Conservation (phyloP, 2,329 filamentous ascomycete genomes). For the Xenosphaeropsis pyriputrescens region DNA sequence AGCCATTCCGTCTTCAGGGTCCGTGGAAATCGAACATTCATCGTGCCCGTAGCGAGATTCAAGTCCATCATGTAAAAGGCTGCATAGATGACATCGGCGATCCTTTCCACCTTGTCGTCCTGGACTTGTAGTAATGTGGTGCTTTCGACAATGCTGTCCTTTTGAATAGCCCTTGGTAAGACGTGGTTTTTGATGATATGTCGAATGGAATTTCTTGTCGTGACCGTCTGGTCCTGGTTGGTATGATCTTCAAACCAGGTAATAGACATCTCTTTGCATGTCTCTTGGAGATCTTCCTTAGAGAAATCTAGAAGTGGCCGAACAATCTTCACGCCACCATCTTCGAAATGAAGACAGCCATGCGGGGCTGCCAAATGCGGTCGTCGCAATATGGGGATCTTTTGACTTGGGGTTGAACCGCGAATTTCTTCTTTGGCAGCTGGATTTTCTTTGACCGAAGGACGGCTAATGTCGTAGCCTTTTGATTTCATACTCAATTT, state of each 20-base stretch:
- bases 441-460: background rate
- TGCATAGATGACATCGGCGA: no score
- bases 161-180: conserved; percentile 58
- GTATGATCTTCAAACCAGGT: conserved; percentile 77
- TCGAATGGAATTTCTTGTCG: conserved; percentile 68
- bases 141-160: conserved; percentile 39
- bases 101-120: no score
- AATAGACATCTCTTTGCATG: conserved; percentile 53
- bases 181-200: conserved; percentile 40
- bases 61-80: no score
- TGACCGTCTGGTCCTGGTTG: conserved; percentile 64
- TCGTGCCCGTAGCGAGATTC: no score
- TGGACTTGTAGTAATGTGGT: no score
- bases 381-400: conserved; percentile 5
- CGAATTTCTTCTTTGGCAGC: conserved; percentile 4
- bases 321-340: conserved; percentile 50
- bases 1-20: no score
- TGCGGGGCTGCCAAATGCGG: background rate
- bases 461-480: no score
- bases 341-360: conserved; percentile 29
- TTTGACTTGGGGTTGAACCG: conserved; percentile 1
- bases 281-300: conserved; percentile 61
- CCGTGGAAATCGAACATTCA: no score
- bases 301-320: conserved; percentile 56
- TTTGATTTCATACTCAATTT: no score